A percentile compares a stretch with the other conserved stretches of the same genome.
These are phyloP conservation scores for Madurella mycetomatis DNA, from an alignment of 2,329 filamentous ascomycete species.

Conservation along the genomic window DNA sequence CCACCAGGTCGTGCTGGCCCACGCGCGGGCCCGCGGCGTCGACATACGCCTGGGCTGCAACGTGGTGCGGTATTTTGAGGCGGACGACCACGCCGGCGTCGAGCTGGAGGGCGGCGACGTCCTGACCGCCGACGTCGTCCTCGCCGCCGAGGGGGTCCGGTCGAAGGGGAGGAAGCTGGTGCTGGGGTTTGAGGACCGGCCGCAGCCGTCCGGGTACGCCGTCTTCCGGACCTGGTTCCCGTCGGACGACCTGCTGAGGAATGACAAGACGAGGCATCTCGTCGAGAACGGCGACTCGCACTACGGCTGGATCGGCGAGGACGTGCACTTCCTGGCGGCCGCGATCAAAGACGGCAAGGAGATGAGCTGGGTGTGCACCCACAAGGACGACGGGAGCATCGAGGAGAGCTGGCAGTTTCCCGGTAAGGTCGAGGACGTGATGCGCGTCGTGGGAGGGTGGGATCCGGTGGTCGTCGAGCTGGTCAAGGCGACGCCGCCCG, in stretches of 20 bases:
- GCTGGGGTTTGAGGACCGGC: conserved; percentile 37
- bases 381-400: conserved; percentile 41
- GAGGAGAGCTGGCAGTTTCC: conserved; percentile 43
- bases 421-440: conserved; percentile 38
- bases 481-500: conserved; percentile 32
- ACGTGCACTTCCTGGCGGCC: conserved; percentile 49
- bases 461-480: conserved; percentile 35
- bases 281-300: conserved; percentile 46
- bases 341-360: conserved; percentile 49
- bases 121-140: conserved; percentile 37
- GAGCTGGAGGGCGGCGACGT: conserved; percentile 39
- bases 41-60: conserved; percentile 41
- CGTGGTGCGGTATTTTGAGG: conserved; percentile 43
- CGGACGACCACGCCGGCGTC: conserved; percentile 35
- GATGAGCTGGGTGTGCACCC: conserved; percentile 51
- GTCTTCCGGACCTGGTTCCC: conserved; percentile 41
- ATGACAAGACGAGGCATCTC: conserved; percentile 41
- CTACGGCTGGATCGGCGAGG: conserved; percentile 48
- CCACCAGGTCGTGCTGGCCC: conserved; percentile 46
- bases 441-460: conserved; percentile 39
- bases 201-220: conserved; percentile 37
- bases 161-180: conserved; percentile 41
- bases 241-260: conserved; percentile 37
- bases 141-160: conserved; percentile 43
- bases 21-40: conserved; percentile 43